Conservation (phyloP, 1,284 basidiomycete genomes). For the Cutaneotrichosporon dermatis region DNA sequence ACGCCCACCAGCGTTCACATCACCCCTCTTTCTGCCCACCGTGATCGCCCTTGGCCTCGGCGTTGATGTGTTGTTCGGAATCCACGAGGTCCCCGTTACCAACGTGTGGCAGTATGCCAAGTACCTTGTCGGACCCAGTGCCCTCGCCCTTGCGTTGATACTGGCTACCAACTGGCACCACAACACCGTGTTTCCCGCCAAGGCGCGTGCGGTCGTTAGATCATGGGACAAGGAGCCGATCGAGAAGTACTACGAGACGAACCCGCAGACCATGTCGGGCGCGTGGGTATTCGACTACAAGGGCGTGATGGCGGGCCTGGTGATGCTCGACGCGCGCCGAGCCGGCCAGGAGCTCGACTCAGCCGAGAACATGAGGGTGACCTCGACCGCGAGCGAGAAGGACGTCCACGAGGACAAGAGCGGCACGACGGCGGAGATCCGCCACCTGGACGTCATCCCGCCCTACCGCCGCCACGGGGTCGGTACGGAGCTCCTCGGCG, state of each 20-base stretch:
- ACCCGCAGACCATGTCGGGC: conserved; percentile 47
- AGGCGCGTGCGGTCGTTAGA: conserved; percentile 56
- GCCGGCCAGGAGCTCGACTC: conserved; percentile 19
- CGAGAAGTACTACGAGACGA: conserved; percentile 57
- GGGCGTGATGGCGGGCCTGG: conserved; percentile 60
- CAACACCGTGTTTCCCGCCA: conserved; percentile 34
- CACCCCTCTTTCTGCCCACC: conserved; percentile 58
- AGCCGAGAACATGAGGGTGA: neutral
- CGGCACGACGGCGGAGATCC: conserved; percentile 56
- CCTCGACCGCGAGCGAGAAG: conserved; percentile 24
- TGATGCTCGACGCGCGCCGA: conserved; percentile 62
- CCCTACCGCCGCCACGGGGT: conserved; percentile 57
- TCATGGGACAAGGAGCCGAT: conserved; percentile 59
- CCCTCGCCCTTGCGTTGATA: conserved; percentile 61
- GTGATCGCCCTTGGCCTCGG: conserved; percentile 61
- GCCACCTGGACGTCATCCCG: conserved; percentile 70
- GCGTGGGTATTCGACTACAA: conserved; percentile 64
- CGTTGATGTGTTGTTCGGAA: conserved; percentile 58
- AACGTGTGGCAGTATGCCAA: conserved; percentile 40
- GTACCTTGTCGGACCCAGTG: conserved; percentile 63
- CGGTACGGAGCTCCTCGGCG: conserved; percentile 62
- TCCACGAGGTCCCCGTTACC: neutral
- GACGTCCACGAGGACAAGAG: conserved; percentile 27
- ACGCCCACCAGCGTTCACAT: conserved; percentile 55
- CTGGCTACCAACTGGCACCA: conserved; percentile 58